Evolutionary conservation across 441 rosid genomes (phyloP).

Genomic region (Omphalea diandra): DNA sequence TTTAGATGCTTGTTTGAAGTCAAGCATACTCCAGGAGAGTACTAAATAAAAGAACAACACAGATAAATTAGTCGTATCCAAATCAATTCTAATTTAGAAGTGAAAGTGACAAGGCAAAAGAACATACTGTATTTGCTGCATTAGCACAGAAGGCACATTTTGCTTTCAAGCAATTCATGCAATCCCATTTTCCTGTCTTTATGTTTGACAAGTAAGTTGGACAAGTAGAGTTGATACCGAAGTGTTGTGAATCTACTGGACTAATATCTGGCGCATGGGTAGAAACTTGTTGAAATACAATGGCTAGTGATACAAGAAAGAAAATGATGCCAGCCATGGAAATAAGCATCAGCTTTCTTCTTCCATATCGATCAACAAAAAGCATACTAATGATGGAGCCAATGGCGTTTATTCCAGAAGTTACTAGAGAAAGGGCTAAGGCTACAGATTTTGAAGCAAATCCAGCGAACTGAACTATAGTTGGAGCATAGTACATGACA

Average conservation of each 20-base stretch:
- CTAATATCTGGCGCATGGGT: constrained; percentile 54
- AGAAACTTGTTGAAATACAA: constrained; percentile 54
- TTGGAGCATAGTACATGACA: too few species aligned
- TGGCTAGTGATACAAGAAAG: constrained; percentile 46
- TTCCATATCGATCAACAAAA: constrained; percentile 73
- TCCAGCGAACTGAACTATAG: too few species aligned
- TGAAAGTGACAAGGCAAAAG: too few species aligned
- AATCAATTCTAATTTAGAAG: too few species aligned
- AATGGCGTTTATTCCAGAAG: constrained; percentile 66
- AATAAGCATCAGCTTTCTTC: constrained; percentile 67
- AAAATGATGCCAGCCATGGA: constrained; percentile 65
- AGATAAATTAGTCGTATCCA: too few species aligned
- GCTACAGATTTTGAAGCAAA: constrained; percentile 77
- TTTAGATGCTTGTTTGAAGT: constrained; percentile 29
- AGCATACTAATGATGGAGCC: constrained; percentile 71
- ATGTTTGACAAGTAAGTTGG: constrained; percentile 33
- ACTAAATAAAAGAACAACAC: constrained; percentile 22
- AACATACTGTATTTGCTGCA: constrained; percentile 35
- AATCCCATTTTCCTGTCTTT: constrained; percentile 51
- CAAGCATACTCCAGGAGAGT: constrained; percentile 69
- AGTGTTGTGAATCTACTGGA: constrained; percentile 32
- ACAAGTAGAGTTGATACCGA: constrained; percentile 65
- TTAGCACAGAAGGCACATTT: constrained; percentile 65
- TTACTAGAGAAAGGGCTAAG: constrained; percentile 68
- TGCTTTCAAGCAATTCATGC: constrained; percentile 67